phyloP scores from a whole-genome alignment of 1,139 yeast species.

The Diutina rugosa region DNA sequence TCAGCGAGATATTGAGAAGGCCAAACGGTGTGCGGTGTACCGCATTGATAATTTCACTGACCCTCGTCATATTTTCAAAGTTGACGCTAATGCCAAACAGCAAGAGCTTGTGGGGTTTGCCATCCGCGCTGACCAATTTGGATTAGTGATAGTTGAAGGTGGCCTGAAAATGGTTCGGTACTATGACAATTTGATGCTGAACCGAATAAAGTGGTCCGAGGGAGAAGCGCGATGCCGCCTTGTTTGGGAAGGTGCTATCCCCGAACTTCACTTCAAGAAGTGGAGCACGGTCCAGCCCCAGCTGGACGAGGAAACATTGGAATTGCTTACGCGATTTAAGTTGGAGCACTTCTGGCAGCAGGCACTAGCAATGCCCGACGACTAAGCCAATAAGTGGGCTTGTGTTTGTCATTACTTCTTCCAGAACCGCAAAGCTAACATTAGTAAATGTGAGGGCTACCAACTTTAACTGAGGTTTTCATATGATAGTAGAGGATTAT shows the following conservation, averaged over 20 bases:
- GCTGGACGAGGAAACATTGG: conserved; percentile 42
- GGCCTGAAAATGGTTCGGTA: conserved; percentile 45
- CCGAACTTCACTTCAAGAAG: conserved; percentile 37
- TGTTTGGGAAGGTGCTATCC: conserved; percentile 70
- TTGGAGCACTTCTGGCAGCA: conserved; percentile 51
- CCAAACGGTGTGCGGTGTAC: conserved; percentile 49
- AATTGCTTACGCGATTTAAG: conserved; percentile 34
- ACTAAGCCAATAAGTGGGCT: not conserved
- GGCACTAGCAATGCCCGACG: conserved; percentile 11
- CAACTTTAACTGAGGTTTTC: not conserved
- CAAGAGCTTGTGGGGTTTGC: conserved; percentile 50
- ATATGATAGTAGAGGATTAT: not conserved
- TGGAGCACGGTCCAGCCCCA: conserved; percentile 47
- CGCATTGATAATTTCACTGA: conserved; percentile 39
- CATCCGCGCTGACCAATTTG: conserved; percentile 28
- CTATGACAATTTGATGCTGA: conserved; percentile 47
- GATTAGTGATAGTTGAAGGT: conserved; percentile 64
- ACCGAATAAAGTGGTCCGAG: conserved; percentile 62
- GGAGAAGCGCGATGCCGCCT: conserved; percentile 36
- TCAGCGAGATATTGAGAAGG: conserved; percentile 28
- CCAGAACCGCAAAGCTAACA: not conserved
- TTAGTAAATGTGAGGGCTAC: not conserved
- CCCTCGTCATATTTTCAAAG: conserved; percentile 58
- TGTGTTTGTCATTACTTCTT: not conserved
- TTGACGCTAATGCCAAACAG: conserved; percentile 73